Base-by-base conservation (phyloP, 768 basidiomycete genomes). In the Lenzites betulinus region DNA sequence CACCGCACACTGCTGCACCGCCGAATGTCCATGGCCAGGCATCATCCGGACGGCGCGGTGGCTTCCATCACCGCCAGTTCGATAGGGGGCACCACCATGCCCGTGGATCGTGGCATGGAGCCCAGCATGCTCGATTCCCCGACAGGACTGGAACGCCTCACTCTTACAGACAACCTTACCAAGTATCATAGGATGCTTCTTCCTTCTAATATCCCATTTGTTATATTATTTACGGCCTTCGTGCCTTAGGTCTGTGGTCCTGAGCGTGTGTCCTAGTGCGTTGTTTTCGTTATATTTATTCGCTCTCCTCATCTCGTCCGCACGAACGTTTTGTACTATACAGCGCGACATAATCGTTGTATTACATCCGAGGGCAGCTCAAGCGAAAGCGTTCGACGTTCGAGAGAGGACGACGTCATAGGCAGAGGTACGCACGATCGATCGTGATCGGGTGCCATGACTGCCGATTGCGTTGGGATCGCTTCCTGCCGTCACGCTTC, bases 391-490 rank as follows among this genome's bases (percentile, higher is more conserved):
- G 30, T 4, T 5, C 30, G 30, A 5, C 30, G 11, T 5, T 33
- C 11, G 30, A 4, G 11, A 4, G 30, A 33, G 6, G 6, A 5
- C 30, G 25, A 26, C 25, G 46, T 26, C 25, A 48, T 13, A 28
- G 25, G 12, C 23, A 23, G 23, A 39, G 38, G 13, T 39, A 13
- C 23, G 12, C 30, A 4, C 8, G 35, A 55, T 47, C 54, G 44
- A 55, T 47, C 54, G n/a, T 33, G 41, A 55, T 47, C 30, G 43
- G 54, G 7, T 18, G 16, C 22, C 23, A 55, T 41, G 36, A 39
- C 47, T 26, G n/a, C 55, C 55, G 47, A 56, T 39, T 20, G n/a
- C 26, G 20, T 13, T 3, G 30, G 48, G 51, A 55, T 54, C 53
- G 54, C 13, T 33, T 16, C 48, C 44, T 33, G 35, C 8, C 46